Base-by-base conservation (phyloP, 2,329 filamentous ascomycete genomes). In the Monosporascus sp. region DNA sequence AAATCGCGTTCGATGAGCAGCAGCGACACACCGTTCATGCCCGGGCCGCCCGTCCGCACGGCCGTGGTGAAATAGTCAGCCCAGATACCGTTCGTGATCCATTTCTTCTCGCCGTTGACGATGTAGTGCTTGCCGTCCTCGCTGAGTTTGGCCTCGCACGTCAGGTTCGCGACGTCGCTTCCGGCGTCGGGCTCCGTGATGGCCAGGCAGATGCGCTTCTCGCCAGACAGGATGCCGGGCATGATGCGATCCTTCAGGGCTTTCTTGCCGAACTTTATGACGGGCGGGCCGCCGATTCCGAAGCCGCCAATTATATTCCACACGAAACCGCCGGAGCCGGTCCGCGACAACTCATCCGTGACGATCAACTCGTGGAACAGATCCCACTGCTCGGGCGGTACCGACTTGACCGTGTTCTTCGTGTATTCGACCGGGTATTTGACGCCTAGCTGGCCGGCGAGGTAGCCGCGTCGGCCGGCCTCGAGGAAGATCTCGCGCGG, bases 41-140 rank as follows among this genome's bases (percentile, higher is more conserved):
- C 94, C 24, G 83, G 78, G 37, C 85, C 87, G 59, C 88, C 91
- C 14, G 94, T 99, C 56, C 94, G 87, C 40, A 99, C 94, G 26
- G 93, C 94, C 16, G 90, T 95, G 52, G 94, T 97, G 79, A 97
- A 97, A 78, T 97, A 99, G 72, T 99, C 94, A 58, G 80, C 84
- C 91, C 91, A 97, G 66, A 97, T 84, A 67, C 94, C 94, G 74
- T 99, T 99, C 66, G 93, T 97, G 73, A 97, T 97, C 93, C 94
- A 97, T 78, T 99, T 99, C 88, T 99, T 97, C 84, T 97, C 93
- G 52, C 94, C 94, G 68, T 97, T 99, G 74, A 99, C 94, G 63
- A 97, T 97, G 75, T 95, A 99, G 77, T 97, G 91, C 79, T 97
- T 97, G 67, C 94, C 94, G 65, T 99, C 94, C 63, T 94, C 89